Conservation (phyloP, 371 early-diverging fungal species). For the Nematocida homosporus region DNA sequence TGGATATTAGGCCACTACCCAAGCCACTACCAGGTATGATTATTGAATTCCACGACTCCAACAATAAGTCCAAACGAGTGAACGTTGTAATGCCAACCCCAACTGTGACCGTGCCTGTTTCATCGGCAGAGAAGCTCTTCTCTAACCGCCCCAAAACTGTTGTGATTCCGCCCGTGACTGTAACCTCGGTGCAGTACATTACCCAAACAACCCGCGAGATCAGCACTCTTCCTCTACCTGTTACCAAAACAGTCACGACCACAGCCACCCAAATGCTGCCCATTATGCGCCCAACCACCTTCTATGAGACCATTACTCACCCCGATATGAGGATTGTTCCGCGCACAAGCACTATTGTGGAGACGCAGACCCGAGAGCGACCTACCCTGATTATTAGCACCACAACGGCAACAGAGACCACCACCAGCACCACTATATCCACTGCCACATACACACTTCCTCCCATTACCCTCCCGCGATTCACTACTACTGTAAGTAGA, state of each 20-base stretch:
- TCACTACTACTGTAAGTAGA: slow-evolving; percentile 6
- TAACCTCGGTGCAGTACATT: neutral
- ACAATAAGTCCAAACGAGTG: slow-evolving; percentile 31
- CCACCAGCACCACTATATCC: neutral
- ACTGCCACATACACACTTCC: slow-evolving; percentile 2
- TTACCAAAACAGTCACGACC: neutral
- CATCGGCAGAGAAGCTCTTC: neutral
- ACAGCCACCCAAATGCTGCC: neutral
- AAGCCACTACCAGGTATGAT: slow-evolving; percentile 2
- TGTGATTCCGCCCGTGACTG: neutral
- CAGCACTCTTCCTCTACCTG: neutral
- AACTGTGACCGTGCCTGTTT: neutral
- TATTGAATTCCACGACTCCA: slow-evolving; percentile 46
- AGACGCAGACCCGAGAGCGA: neutral
- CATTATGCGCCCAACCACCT: neutral
- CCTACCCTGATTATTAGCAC: neutral
- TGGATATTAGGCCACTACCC: slow-evolving; percentile 30
- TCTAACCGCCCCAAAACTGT: neutral
- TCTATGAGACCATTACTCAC: slow-evolving; percentile 25
- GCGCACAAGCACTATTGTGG: neutral
- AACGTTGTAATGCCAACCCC: slow-evolving; percentile 12
- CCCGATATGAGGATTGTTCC: neutral
- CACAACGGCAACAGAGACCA: slow-evolving; percentile 10
- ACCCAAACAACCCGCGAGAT: neutral
- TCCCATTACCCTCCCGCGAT: neutral